These are phyloP conservation scores for Boletus vermiculosoides DNA, from an alignment of 768 basidiomycete species.

Conservation along the genomic window DNA sequence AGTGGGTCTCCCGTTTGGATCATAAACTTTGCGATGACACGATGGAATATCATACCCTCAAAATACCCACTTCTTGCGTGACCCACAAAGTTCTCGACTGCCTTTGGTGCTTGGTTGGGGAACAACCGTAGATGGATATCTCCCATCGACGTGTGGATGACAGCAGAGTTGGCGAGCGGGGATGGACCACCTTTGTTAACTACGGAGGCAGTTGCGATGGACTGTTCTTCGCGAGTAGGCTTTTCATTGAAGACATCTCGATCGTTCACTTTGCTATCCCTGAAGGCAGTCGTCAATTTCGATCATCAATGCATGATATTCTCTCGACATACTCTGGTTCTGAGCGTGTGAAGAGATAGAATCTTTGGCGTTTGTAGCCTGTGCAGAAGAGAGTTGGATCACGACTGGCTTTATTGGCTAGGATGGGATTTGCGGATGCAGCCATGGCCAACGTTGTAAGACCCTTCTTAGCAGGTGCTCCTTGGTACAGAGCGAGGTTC, in stretches of 20 bases:
- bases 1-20: slow-evolving; percentile 94
- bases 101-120: slow-evolving; percentile 89
- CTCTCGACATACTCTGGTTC: slow-evolving; percentile 78
- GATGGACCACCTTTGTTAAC: slow-evolving; percentile 57
- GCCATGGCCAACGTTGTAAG: slow-evolving; percentile 90
- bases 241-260: slow-evolving; percentile 98
- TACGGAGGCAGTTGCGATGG: slow-evolving; percentile 64
- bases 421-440: slow-evolving; percentile 91
- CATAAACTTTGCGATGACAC: slow-evolving; percentile 98
- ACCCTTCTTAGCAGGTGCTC: slow-evolving; percentile 85
- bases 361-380: slow-evolving; percentile 88
- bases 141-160: slow-evolving; percentile 93
- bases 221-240: slow-evolving; percentile 95
- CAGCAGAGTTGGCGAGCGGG: slow-evolving; percentile 72
- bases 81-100: slow-evolving; percentile 97
- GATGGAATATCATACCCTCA: slow-evolving; percentile 93
- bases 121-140: slow-evolving; percentile 89
- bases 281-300: slow-evolving; percentile 28
- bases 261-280: slow-evolving; percentile 83
- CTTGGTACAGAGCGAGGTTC: slow-evolving; percentile 89
- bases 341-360: slow-evolving; percentile 90
- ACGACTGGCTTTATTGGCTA: slow-evolving; percentile 77
- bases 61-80: slow-evolving; percentile 88
- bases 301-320: background rate
- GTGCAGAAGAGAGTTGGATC: slow-evolving; percentile 94